A percentile compares a stretch with the other conserved stretches of the same genome.
Evolutionary conservation across 441 rosid genomes (phyloP).

Genomic region (Aquilaria agallochum): DNA sequence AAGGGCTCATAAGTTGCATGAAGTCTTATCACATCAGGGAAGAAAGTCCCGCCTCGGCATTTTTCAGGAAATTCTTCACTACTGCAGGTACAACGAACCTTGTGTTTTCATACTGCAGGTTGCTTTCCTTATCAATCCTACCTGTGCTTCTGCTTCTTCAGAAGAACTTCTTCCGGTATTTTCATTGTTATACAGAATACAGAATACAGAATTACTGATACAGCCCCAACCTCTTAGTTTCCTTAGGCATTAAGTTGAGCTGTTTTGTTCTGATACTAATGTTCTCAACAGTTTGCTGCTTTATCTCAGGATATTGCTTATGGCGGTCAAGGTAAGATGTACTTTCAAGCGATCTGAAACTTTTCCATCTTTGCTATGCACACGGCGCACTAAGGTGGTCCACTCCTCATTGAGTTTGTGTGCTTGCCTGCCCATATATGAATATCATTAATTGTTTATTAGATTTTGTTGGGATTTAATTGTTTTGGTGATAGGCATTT

Average conservation of each 20-base stretch:
- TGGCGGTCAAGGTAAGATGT: constrained; percentile 6
- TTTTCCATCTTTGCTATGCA: constrained; percentile 1
- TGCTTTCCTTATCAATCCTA: no score
- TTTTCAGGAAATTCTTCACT: no score
- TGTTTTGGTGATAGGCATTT: constrained; percentile 1
- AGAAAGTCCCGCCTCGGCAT: no score
- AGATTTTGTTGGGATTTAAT: constrained; percentile 8
- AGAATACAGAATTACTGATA: no score
- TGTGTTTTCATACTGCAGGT: no score
- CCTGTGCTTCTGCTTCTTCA: no score
- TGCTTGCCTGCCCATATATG: background rate
- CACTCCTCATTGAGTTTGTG: constrained; percentile 12
- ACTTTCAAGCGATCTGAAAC: background rate
- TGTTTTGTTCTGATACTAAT: background rate
- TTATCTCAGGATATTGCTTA: constrained; percentile 3
- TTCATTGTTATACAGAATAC: no score
- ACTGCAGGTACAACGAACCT: no score
- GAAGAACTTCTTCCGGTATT: no score
- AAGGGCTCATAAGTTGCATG: no score
- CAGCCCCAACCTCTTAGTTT: no score
- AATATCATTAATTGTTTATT: background rate
- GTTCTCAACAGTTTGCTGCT: constrained; percentile 10
- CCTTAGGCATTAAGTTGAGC: constrained; percentile 3
- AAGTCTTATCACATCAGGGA: no score
- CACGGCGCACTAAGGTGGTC: background rate